A percentile compares a stretch with the other conserved stretches of the same genome.
Conservation (phyloP, 805 yeast genomes). For the Candida argentea region DNA sequence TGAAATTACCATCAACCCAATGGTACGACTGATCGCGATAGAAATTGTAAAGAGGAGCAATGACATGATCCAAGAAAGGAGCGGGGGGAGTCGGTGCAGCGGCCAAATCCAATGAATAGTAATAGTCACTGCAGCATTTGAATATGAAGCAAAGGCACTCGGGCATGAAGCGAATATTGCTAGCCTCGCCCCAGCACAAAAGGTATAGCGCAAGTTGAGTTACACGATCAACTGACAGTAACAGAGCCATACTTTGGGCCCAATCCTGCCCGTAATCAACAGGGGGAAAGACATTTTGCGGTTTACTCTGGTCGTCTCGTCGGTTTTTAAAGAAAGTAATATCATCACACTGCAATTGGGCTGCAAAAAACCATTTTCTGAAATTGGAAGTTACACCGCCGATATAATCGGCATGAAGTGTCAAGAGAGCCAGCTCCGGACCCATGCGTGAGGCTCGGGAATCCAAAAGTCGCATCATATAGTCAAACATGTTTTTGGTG, state of each 20-base stretch:
- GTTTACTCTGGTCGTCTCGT: constrained; percentile 9
- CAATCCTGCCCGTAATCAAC: constrained; percentile 40
- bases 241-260: constrained; percentile 39
- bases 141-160: constrained; percentile 80
- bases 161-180: constrained; percentile 78
- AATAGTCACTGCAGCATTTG: constrained; percentile 68
- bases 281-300: constrained; percentile 6
- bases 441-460: constrained; percentile 61
- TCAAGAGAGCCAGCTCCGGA: constrained; percentile 42
- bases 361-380: constrained; percentile 70
- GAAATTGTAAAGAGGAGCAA: constrained; percentile 64
- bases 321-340: constrained; percentile 17
- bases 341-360: constrained; percentile 55
- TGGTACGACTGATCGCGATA: constrained; percentile 47
- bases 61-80: constrained; percentile 50
- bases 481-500: constrained; percentile 58
- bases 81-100: constrained; percentile 19
- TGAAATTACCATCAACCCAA: constrained; percentile 31
- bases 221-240: constrained; percentile 44
- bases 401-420: constrained; percentile 65
- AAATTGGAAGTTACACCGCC: constrained; percentile 64
- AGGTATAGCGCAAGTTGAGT: constrained; percentile 61
- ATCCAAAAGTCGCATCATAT: constrained; percentile 50
- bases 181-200: constrained; percentile 86
- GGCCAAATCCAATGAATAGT: constrained; percentile 34